These are phyloP conservation scores for Ceratobasidium sp. DNA, from an alignment of 1,284 basidiomycete species.

Conservation along the genomic window DNA sequence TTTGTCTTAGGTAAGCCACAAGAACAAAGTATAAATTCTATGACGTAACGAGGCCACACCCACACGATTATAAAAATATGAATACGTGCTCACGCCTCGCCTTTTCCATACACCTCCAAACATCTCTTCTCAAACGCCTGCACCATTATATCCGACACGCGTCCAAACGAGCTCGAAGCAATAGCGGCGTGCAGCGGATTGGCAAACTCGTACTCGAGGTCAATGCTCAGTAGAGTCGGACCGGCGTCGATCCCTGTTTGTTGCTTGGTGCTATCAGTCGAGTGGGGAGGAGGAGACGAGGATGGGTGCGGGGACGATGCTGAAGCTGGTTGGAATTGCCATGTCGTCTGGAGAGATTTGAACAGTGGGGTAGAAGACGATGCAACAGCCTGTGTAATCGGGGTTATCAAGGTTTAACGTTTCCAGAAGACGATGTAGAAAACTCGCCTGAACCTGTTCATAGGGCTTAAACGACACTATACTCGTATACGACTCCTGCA, in stretches of 20 bases:
- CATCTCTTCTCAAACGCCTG: conserved; percentile 91
- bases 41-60: neutral
- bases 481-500: conserved; percentile 90
- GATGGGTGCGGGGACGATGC: conserved; percentile 58
- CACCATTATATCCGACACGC: conserved; percentile 90
- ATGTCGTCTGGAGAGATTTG: conserved; percentile 83
- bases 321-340: conserved; percentile 75
- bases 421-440: neutral
- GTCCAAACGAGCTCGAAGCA: conserved; percentile 84
- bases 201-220: conserved; percentile 86
- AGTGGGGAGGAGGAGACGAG: conserved; percentile 42
- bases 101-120: conserved; percentile 69
- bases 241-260: conserved; percentile 47
- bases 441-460: conserved; percentile 78
- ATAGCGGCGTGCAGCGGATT: conserved; percentile 87
- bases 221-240: conserved; percentile 80
- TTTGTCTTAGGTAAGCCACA: no score
- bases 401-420: neutral
- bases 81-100: conserved; percentile 25
- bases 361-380: conserved; percentile 87
- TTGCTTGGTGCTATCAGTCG: no score
- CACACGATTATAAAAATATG: no score
- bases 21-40: no score
- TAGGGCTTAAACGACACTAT: conserved; percentile 81
- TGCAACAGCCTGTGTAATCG: conserved; percentile 72